phyloP scores from a whole-genome alignment of 192 early-diverging fungal species.

The Pilaira anomala region DNA sequence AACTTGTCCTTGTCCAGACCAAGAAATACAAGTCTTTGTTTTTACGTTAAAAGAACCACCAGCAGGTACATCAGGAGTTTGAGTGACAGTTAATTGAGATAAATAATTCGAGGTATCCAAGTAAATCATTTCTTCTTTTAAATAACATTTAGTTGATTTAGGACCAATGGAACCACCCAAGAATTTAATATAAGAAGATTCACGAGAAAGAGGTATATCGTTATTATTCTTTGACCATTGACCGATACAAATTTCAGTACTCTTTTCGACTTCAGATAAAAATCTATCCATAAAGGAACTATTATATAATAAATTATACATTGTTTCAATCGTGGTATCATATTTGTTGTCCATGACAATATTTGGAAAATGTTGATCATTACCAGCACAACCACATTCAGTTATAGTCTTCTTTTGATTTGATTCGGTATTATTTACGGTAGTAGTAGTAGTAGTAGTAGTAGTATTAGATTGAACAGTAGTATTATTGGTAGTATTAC shows the following conservation, averaged over 20 bases:
- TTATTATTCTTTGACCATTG: slow-evolving; percentile 29
- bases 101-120: slow-evolving; percentile 48
- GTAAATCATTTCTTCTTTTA: slow-evolving; percentile 47
- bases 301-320: slow-evolving; percentile 55
- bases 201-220: slow-evolving; percentile 18
- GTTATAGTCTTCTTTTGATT: slow-evolving; percentile 31
- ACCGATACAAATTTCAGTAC: slow-evolving; percentile 42
- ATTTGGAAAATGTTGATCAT: slow-evolving; percentile 44
- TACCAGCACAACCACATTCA: slow-evolving; percentile 45
- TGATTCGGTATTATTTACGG: not conserved
- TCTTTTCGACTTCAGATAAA: slow-evolving; percentile 45
- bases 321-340: slow-evolving; percentile 42
- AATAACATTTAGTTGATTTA: slow-evolving; percentile 51
- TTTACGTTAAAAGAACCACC: slow-evolving; percentile 54
- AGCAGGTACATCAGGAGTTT: slow-evolving; percentile 57
- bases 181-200: slow-evolving; percentile 38
- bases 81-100: slow-evolving; percentile 45
- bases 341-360: slow-evolving; percentile 44
- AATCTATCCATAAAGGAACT: slow-evolving; percentile 45
- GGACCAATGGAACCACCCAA: slow-evolving; percentile 46
- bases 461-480: not conserved
- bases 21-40: slow-evolving; percentile 52
- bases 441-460: not conserved
- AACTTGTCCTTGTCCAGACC: slow-evolving; percentile 41
- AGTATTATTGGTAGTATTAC: not conserved